Evolutionary conservation across 129 eudicot genomes (phyloP).

Genomic region (Deinandra increscens): DNA sequence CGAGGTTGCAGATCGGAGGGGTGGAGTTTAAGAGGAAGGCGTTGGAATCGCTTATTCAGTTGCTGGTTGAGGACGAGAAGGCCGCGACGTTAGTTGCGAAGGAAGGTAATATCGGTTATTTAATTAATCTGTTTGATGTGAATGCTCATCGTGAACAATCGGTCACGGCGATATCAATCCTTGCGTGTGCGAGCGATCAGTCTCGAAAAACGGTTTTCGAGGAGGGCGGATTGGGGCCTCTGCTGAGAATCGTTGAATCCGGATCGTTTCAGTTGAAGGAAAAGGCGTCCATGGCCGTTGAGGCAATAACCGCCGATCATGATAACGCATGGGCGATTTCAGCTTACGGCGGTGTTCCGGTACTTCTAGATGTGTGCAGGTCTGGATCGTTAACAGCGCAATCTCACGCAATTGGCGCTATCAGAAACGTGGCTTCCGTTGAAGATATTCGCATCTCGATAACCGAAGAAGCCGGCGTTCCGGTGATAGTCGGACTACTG

Average conservation of each 20-base stretch:
- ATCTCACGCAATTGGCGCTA: constrained; percentile 65
- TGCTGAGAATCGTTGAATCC: constrained; percentile 61
- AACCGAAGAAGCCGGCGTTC: constrained; percentile 63
- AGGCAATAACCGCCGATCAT: constrained; percentile 63
- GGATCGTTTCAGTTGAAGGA: constrained; percentile 56
- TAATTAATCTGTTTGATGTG: constrained; percentile 58
- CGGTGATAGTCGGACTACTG: constrained; percentile 51
- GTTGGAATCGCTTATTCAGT: constrained; percentile 55
- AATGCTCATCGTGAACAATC: constrained; percentile 56
- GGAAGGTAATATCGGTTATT: constrained; percentile 57
- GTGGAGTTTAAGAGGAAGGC: constrained; percentile 71
- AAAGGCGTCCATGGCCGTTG: constrained; percentile 70
- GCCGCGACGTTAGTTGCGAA: constrained; percentile 47
- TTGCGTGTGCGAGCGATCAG: constrained; percentile 52
- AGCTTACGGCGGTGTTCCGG: constrained; percentile 77
- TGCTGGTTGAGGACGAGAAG: constrained; percentile 51
- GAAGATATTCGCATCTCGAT: constrained; percentile 58
- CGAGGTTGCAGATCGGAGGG: constrained; percentile 82
- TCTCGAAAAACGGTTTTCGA: constrained; percentile 64
- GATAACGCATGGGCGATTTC: constrained; percentile 86
- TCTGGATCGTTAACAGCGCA: constrained; percentile 58
- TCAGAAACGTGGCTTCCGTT: constrained; percentile 54
- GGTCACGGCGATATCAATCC: constrained; percentile 49
- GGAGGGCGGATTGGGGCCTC: constrained; percentile 76
- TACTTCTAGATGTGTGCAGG: constrained; percentile 57